These are phyloP conservation scores for Blumeriella jaapii DNA, from an alignment of 2,329 filamentous ascomycete species.

Conservation along the genomic window DNA sequence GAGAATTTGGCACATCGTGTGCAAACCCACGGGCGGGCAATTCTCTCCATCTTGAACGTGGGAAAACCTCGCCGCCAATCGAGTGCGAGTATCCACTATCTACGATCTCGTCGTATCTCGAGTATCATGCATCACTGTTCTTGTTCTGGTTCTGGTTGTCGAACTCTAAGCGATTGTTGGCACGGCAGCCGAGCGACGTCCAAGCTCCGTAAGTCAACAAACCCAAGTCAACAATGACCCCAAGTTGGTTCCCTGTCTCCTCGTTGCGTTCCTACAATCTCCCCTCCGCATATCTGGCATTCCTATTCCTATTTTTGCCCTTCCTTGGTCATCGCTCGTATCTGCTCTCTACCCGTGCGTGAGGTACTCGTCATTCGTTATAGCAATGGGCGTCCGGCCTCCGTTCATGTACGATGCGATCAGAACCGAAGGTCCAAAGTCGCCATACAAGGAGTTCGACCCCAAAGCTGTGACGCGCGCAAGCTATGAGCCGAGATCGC, in stretches of 20 bases:
- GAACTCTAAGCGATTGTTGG: slow-evolving; percentile 23
- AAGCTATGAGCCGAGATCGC: slow-evolving; percentile 44
- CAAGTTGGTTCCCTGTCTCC: too few species aligned
- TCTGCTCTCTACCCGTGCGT: neutral
- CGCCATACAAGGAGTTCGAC: slow-evolving; percentile 56
- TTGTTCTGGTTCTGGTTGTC: too few species aligned
- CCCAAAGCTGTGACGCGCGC: slow-evolving; percentile 77
- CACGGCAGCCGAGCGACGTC: slow-evolving; percentile 25
- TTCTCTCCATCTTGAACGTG: slow-evolving; percentile 16
- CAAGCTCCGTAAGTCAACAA: neutral
- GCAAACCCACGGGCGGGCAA: slow-evolving; percentile 21
- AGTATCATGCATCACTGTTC: too few species aligned
- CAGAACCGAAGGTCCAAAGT: slow-evolving; percentile 36
- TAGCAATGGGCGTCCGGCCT: slow-evolving; percentile 42
- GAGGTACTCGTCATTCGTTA: slow-evolving; percentile 8
- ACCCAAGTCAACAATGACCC: too few species aligned
- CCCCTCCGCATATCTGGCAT: slow-evolving; percentile 15
- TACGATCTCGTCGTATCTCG: neutral
- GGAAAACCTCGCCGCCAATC: slow-evolving; percentile 13
- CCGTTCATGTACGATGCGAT: slow-evolving; percentile 62
- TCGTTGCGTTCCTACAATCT: slow-evolving; percentile 6
- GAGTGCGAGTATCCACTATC: slow-evolving; percentile 2
- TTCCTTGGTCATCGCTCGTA: too few species aligned
- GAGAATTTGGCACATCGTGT: slow-evolving; percentile 18
- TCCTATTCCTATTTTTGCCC: too few species aligned